Conservation (phyloP, 2,329 filamentous ascomycete genomes). For the Diaporthe longicolla region DNA sequence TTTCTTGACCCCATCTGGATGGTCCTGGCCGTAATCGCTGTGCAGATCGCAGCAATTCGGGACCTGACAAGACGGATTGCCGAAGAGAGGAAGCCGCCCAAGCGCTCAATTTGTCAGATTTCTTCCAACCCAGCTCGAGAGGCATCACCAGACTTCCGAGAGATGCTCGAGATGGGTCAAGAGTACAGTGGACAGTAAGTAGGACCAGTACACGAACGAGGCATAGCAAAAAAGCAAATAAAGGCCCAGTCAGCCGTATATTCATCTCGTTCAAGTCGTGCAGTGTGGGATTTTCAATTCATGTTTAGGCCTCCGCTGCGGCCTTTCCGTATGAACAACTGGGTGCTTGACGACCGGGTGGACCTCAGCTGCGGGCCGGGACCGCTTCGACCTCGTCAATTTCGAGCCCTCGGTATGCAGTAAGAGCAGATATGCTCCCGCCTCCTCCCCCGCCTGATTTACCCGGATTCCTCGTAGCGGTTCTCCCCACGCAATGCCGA, state of each 20-base stretch:
- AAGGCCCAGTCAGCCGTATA: background rate
- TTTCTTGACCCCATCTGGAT: constrained; percentile 17
- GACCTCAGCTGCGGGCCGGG: too few species aligned
- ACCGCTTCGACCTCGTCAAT: background rate
- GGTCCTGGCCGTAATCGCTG: constrained; percentile 3
- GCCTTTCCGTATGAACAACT: background rate
- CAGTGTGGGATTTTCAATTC: too few species aligned
- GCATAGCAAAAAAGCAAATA: background rate
- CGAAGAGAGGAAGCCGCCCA: constrained; percentile 10
- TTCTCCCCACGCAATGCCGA: background rate
- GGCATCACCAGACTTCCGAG: too few species aligned
- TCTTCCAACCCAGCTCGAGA: background rate
- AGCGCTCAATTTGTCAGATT: too few species aligned
- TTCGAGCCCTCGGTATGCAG: background rate
- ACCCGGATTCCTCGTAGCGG: background rate
- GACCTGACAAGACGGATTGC: background rate
- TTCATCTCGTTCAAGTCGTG: background rate
- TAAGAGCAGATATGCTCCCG: background rate
- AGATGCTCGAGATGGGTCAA: background rate
- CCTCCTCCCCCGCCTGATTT: too few species aligned
- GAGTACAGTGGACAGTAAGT: background rate
- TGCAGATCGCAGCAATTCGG: background rate
- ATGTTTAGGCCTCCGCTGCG: background rate
- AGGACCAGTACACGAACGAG: background rate
- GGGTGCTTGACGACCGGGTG: background rate